These are phyloP conservation scores for Breynia disticha DNA, from an alignment of 441 rosid species.

Conservation along the genomic window DNA sequence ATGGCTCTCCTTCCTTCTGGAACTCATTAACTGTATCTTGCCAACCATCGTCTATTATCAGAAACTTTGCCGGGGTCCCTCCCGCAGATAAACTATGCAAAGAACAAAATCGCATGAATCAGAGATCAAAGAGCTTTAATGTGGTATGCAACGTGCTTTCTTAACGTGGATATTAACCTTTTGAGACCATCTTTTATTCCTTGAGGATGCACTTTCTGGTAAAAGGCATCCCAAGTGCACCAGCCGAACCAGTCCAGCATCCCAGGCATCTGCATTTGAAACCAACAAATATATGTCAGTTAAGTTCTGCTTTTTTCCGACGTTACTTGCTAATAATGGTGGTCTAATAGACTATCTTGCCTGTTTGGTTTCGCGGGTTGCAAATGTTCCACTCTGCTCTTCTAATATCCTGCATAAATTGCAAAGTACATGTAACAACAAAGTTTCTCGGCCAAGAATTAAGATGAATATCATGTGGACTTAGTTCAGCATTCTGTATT, in stretches of 20 bases:
- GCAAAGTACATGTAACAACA: slow-evolving; percentile 8
- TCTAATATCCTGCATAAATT: slow-evolving; percentile 21
- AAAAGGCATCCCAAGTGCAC: slow-evolving; percentile 94
- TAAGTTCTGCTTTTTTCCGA: neutral
- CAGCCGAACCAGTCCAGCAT: slow-evolving; percentile 85
- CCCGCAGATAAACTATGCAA: slow-evolving; percentile 38
- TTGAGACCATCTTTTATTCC: slow-evolving; percentile 60
- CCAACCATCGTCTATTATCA: slow-evolving; percentile 85
- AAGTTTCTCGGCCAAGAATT: neutral
- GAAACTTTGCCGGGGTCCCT: slow-evolving; percentile 50
- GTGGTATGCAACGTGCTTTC: neutral
- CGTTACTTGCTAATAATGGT: slow-evolving; percentile 10
- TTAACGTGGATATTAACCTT: slow-evolving; percentile 22
- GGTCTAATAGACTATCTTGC: slow-evolving; percentile 30
- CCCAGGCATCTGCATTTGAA: slow-evolving; percentile 37
- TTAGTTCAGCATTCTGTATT: too few relatives aligned
- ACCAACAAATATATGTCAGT: slow-evolving; percentile 16
- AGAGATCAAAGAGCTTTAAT: neutral
- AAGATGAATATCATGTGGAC: neutral
- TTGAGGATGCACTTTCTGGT: slow-evolving; percentile 56
- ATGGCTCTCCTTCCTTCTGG: slow-evolving; percentile 22
- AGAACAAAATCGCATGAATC: slow-evolving; percentile 4
- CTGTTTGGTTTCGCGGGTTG: slow-evolving; percentile 42
- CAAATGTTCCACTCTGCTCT: slow-evolving; percentile 40
- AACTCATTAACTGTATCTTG: slow-evolving; percentile 46